Conservation (phyloP, 2,329 filamentous ascomycete genomes). For the Fusarium anthophilum region DNA sequence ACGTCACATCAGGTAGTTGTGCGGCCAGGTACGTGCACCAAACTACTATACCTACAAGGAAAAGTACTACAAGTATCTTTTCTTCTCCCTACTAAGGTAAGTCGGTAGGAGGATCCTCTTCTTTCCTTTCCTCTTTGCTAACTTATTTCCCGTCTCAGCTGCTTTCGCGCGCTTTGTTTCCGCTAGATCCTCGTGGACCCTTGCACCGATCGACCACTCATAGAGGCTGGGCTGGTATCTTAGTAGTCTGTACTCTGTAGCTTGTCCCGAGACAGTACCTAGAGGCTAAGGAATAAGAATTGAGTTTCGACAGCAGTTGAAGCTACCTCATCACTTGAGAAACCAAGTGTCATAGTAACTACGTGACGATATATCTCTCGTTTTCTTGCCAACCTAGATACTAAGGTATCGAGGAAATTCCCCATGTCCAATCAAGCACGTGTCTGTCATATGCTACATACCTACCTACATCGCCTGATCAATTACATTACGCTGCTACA, state of each 20-base stretch:
- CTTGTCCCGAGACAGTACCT: conserved; percentile 13
- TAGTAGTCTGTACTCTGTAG: background rate
- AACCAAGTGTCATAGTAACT: conserved; percentile 1
- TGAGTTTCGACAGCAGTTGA: conserved; percentile 7
- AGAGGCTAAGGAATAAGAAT: conserved; percentile 7
- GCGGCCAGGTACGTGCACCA: conserved; percentile 12
- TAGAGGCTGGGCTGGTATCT: background rate
- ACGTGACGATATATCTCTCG: background rate
- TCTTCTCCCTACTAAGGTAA: background rate
- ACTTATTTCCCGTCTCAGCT: conserved; percentile 10
- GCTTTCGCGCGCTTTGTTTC: conserved; percentile 24
- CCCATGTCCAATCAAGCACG: background rate
- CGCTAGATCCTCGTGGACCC: conserved; percentile 25
- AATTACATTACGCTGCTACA: conserved; percentile 1
- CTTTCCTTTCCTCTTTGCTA: background rate
- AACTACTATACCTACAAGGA: background rate
- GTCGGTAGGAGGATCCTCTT: background rate
- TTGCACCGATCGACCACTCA: conserved; percentile 30
- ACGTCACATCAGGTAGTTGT: conserved; percentile 21
- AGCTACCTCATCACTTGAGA: background rate
- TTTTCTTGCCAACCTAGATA: background rate
- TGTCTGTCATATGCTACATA: background rate
- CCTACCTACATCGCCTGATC: background rate
- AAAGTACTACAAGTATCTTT: conserved; percentile 17
- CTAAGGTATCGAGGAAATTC: background rate